Conservation (phyloP, 2,329 filamentous ascomycete species). For the Penicillium polonicum region DNA sequence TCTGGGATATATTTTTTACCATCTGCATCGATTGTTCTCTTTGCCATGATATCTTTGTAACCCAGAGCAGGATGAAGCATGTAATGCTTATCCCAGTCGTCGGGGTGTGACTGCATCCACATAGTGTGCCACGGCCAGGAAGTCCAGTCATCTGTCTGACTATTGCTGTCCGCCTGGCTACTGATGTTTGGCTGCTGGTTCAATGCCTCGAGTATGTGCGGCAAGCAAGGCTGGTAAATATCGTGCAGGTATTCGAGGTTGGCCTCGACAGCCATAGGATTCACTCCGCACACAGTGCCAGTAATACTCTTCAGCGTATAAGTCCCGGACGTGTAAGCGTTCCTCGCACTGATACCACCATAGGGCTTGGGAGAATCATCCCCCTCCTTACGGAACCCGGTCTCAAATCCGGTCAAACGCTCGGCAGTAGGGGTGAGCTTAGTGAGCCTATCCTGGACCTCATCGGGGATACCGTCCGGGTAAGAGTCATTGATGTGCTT, state of each 20-base stretch:
- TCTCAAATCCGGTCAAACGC: slow-evolving; percentile 22
- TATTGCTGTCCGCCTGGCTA: background rate
- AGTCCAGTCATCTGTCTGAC: slow-evolving; percentile 21
- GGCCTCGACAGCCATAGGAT: slow-evolving; percentile 44
- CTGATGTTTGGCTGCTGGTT: slow-evolving; percentile 18
- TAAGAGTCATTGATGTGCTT: slow-evolving; percentile 38
- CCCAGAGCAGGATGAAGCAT: slow-evolving; percentile 25
- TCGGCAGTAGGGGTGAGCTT: slow-evolving; percentile 30
- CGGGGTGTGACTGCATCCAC: slow-evolving; percentile 33
- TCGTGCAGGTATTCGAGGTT: slow-evolving; percentile 43
- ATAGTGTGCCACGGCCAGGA: slow-evolving; percentile 29
- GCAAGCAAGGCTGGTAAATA: slow-evolving; percentile 47
- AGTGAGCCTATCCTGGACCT: slow-evolving; percentile 23
- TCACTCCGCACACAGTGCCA: slow-evolving; percentile 43
- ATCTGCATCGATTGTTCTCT: slow-evolving; percentile 20
- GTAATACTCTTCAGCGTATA: slow-evolving; percentile 47
- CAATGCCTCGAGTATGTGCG: slow-evolving; percentile 32
- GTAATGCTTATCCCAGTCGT: slow-evolving; percentile 29
- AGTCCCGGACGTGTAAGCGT: slow-evolving; percentile 43
- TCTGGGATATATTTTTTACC: slow-evolving; percentile 18
- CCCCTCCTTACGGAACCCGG: slow-evolving; percentile 17
- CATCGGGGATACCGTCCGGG: slow-evolving; percentile 32
- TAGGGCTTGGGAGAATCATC: slow-evolving; percentile 24
- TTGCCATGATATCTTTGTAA: slow-evolving; percentile 22
- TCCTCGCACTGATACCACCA: slow-evolving; percentile 43